phyloP scores from a whole-genome alignment of 2,329 filamentous ascomycete genomes.

The Trichoderma semiorbis region DNA sequence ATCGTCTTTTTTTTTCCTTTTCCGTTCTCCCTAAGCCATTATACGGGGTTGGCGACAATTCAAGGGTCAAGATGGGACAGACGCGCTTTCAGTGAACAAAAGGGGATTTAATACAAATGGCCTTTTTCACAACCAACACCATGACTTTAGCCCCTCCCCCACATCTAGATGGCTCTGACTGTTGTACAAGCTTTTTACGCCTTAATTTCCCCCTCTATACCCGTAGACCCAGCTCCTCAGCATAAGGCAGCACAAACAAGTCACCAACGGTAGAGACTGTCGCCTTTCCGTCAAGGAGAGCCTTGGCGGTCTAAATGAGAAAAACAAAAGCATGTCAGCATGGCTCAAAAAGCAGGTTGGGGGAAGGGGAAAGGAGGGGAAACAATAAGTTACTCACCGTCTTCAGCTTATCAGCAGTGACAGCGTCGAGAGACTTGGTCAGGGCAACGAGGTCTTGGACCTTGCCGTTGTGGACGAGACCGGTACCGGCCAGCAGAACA shows the following conservation, averaged over 20 bases:
- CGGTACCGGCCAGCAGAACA: constrained; percentile 78
- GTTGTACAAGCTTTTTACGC: constrained; percentile 40
- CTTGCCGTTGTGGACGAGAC: constrained; percentile 76
- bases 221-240: constrained; percentile 88
- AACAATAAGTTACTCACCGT: constrained; percentile 56
- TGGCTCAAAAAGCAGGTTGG: neutral
- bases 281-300: constrained; percentile 82
- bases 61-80: constrained; percentile 7
- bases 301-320: constrained; percentile 72
- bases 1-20: constrained; percentile 2
- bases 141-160: constrained; percentile 30
- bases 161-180: constrained; percentile 40
- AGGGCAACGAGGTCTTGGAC: constrained; percentile 79
- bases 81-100: constrained; percentile 25
- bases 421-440: constrained; percentile 72
- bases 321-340: neutral
- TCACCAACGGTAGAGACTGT: constrained; percentile 89
- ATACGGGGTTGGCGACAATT: neutral
- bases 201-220: constrained; percentile 62
- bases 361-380: neutral
- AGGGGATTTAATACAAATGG: constrained; percentile 41
- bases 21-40: neutral
- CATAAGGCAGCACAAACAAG: constrained; percentile 84
- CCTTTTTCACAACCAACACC: constrained; percentile 41
- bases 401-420: constrained; percentile 82